phyloP scores from a whole-genome alignment of 441 rosid species.

The Arabidopsis hybrid region DNA sequence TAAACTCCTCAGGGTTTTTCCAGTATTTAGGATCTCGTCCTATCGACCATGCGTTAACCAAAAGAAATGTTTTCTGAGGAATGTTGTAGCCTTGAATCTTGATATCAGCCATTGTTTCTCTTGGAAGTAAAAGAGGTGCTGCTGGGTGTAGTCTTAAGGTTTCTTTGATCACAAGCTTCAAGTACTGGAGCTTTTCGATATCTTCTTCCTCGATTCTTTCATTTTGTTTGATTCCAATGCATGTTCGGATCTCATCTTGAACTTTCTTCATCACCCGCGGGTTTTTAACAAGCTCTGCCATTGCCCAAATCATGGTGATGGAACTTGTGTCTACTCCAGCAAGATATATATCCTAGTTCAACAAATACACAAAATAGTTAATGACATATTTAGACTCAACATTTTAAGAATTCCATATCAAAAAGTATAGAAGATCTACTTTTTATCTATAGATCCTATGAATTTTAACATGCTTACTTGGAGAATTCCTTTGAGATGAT shows the following conservation, averaged over 20 bases:
- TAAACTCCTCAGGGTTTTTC: constrained; percentile 36
- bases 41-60: constrained; percentile 23
- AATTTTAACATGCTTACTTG: constrained; percentile 1
- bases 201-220: constrained; percentile 52
- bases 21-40: constrained; percentile 29
- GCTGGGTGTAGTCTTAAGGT: constrained; percentile 52
- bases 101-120: constrained; percentile 42
- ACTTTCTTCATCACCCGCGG: constrained; percentile 52
- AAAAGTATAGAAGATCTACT: too few species aligned
- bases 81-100: constrained; percentile 26
- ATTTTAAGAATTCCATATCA: background rate
- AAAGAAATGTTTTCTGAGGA: background rate
- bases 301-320: constrained; percentile 56
- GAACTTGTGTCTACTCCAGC: constrained; percentile 62
- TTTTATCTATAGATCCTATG: background rate
- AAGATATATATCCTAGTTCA: constrained; percentile 30
- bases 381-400: background rate
- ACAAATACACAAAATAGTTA: background rate
- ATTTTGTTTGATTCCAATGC: constrained; percentile 38
- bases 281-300: constrained; percentile 52
- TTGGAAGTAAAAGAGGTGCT: constrained; percentile 49
- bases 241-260: constrained; percentile 51
- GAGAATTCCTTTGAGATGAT: constrained; percentile 52
- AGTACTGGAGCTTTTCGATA: constrained; percentile 37
- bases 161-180: constrained; percentile 54